phyloP scores from a whole-genome alignment of 352 stramenopile genomes.

The Globisporangium polare region DNA sequence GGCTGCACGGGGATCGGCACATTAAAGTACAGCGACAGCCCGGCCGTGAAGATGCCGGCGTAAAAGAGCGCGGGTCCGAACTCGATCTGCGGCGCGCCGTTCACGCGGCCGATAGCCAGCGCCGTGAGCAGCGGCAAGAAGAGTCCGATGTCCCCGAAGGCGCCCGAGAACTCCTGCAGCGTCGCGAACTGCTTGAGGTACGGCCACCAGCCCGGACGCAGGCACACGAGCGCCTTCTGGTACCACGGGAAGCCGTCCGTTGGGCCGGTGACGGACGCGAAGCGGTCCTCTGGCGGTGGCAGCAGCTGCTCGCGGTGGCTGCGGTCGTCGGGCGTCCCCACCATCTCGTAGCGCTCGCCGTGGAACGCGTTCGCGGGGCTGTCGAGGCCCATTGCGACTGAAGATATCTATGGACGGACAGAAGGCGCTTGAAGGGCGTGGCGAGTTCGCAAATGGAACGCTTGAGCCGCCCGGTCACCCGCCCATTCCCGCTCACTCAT shows the following conservation, averaged over 20 bases:
- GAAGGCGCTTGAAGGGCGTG: not conserved
- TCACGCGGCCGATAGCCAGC: conserved; percentile 72
- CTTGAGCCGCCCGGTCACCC: not conserved
- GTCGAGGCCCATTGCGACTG: conserved; percentile 13
- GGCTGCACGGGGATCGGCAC: conserved; percentile 94
- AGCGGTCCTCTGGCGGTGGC: conserved; percentile 17
- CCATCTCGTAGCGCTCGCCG: conserved; percentile 15
- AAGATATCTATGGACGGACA: not conserved
- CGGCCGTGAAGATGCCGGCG: conserved; percentile 84
- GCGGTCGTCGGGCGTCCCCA: conserved; percentile 2
- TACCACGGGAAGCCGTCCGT: conserved; percentile 38
- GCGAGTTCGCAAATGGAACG: conserved; percentile 8
- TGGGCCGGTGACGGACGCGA: conserved; percentile 41
- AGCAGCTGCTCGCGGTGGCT: conserved; percentile 33
- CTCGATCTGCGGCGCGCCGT: conserved; percentile 70
- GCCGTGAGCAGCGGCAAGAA: conserved; percentile 93
- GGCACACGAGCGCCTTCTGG: conserved; percentile 54
- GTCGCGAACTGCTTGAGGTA: conserved; percentile 70
- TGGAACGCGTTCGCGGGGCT: conserved; percentile 17
- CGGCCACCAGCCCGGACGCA: conserved; percentile 44
- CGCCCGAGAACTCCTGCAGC: conserved; percentile 82
- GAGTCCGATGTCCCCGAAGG: conserved; percentile 92
- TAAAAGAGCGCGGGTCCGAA: conserved; percentile 91
- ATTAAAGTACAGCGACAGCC: conserved; percentile 85
- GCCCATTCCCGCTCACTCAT: not conserved